Base-by-base conservation (phyloP, 78 protist genomes). In the Protostelium mycophagum region DNA sequence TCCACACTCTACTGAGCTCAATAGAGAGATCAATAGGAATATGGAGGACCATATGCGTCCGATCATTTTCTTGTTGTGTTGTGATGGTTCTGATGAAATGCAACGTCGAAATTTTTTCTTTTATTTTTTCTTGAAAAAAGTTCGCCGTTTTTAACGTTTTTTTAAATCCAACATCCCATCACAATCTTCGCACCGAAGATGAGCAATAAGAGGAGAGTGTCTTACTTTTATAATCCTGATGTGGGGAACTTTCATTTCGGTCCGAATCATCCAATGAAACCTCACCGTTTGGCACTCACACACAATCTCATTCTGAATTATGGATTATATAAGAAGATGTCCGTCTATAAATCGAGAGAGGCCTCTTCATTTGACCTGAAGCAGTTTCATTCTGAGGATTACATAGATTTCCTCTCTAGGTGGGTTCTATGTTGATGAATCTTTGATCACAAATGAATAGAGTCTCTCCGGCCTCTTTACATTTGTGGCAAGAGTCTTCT, bases 271-370 rank as follows among this genome's bases (percentile, higher is more conserved):
- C 95, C 95, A 31, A 93, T 93, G 95, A 93, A 97, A 91, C 99
- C 99, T n/a, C 96, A 95, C 88, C 88, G 99, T 28, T 86, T 97
- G 63, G 28, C 92, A 63, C 37, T 98, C 86, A 93, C 99, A 1
- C 98, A 98, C 87, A 88, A 95, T 86, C 93, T 98, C 25, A 38
- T 98, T 23, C 87, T 97, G 84, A 97, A 93, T 38, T 97, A 98
- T 89, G 98, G 96, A 5, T 92, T 97, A 31, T 91, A 95, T 86
- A 86, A 93, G 63, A 89, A 97, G 73, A 91, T 97, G 98, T 84
- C 90, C 87, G 84, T 97, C 86, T 96, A 91, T 83, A 87, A 38
- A 87, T 92, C 95, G 29, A 87, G 89, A 86, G 51, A 84, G 35
- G 96, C 96, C 85, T 34, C 87, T 0, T 37, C 31, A 31, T 87